Evolutionary conservation across 192 early-diverging fungal genomes (phyloP).

Genomic region (Coemansia sp.): DNA sequence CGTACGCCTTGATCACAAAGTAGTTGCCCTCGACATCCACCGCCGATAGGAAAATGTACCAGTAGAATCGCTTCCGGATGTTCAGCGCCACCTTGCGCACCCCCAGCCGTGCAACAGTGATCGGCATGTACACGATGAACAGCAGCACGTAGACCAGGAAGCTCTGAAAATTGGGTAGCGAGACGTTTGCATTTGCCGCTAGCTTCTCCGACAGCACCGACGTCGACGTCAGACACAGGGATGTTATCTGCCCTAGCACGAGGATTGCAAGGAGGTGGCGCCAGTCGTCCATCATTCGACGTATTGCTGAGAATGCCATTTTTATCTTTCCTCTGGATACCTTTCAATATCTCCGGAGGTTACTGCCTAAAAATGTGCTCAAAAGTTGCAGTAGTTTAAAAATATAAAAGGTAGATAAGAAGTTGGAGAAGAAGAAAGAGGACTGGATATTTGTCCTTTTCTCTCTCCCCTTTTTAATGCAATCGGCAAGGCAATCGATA

Average conservation of each 20-base stretch:
- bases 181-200: constrained; percentile 54
- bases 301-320: constrained; percentile 26
- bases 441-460: too few relatives aligned
- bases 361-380: constrained; percentile 52
- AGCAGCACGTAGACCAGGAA: constrained; percentile 66
- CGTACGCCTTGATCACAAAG: constrained; percentile 76
- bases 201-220: constrained; percentile 68
- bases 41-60: constrained; percentile 62
- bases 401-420: constrained; percentile 7
- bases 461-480: not conserved
- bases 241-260: constrained; percentile 63
- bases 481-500: not conserved
- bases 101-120: constrained; percentile 45
- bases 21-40: constrained; percentile 84
- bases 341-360: not conserved
- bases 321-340: constrained; percentile 37
- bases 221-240: constrained; percentile 75
- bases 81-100: constrained; percentile 40
- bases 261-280: constrained; percentile 54
- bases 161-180: constrained; percentile 71
- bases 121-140: constrained; percentile 53
- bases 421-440: constrained; percentile 8
- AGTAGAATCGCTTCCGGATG: constrained; percentile 43
- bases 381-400: constrained; percentile 57
- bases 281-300: constrained; percentile 30